These are phyloP conservation scores for Cyathus striatus DNA, from an alignment of 768 basidiomycete species.

Conservation along the genomic window DNA sequence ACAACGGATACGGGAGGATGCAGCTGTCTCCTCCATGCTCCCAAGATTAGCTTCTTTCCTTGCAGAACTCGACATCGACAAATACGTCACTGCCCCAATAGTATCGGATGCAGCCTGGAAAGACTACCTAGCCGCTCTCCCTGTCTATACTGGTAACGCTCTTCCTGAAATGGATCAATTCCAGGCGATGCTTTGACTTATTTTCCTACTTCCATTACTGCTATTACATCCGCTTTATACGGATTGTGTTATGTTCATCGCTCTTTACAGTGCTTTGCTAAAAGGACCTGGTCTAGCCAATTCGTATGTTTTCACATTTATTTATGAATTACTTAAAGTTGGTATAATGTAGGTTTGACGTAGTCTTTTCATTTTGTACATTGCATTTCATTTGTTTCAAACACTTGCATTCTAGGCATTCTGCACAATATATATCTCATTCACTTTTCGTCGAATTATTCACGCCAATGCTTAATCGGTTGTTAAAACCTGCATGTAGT, in stretches of 20 bases:
- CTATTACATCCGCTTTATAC: neutral
- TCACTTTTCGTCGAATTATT: too few species aligned
- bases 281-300: neutral
- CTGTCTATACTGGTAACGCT: constrained; percentile 39
- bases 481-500: too few species aligned
- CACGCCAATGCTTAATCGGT: too few species aligned
- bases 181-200: constrained; percentile 36
- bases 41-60: constrained; percentile 37
- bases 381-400: too few species aligned
- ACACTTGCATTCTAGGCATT: too few species aligned
- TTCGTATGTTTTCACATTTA: neutral
- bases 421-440: too few species aligned
- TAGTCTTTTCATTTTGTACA: too few species aligned
- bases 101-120: constrained; percentile 48
- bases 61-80: constrained; percentile 37
- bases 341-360: too few species aligned
- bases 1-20: constrained; percentile 44
- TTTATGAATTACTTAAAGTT: neutral
- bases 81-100: constrained; percentile 49
- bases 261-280: neutral
- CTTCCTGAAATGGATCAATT: constrained; percentile 27
- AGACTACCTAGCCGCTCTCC: constrained; percentile 31
- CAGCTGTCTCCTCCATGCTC: constrained; percentile 37
- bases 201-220: neutral
- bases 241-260: too few species aligned